Base-by-base conservation (phyloP, 352 stramenopile genomes). In the Chrysophaeum taylorii region DNA sequence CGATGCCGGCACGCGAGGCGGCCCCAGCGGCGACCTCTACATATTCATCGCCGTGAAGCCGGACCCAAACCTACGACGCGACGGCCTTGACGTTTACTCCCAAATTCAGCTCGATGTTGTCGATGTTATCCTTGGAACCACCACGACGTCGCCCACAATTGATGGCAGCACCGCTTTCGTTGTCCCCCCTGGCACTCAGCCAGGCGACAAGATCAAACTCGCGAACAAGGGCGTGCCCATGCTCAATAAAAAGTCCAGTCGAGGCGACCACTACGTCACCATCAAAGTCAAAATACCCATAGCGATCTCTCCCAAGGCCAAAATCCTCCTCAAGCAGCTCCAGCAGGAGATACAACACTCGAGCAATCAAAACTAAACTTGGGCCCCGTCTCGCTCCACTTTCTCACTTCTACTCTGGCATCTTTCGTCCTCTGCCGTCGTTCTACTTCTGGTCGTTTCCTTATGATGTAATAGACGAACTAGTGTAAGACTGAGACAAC, bases 21-120 rank as follows among this genome's bases (percentile, higher is more conserved):
- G 84, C 53, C 81, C 85, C 29, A 48, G 80, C 29, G 85, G 86
- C 60, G 85, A 91, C 76, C 76, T 91, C 31, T 91, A 90, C 81
- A 89, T 92, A 62, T 92, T 90, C 75, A 75, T 92, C 33, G 85
- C 79, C 62, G 86, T 91, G 0, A 89, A 90, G 78, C 73, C 69
- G 29, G 81, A 88, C 76, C 63, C 72, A 23, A 81, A 73, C 23
- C 88, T 90, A 73, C 70, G 76, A 69, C 68, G 84, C 38, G 81
- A 90, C 60, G 84, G 82, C 63, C 76, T 80, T 2, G 82, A 88
- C 71, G 87, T 90, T 68, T 87, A 87, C 70, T 85, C 79, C 0
- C 80, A 88, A 67, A 78, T 80, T 42, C 73, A 71, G 15, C 82
- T 92, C 71, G 85, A 76, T 50, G 89, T 89, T 70, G 42, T 89